These are phyloP conservation scores for Penicillium daleae DNA, from an alignment of 495 filamentous ascomycete species.

Conservation along the genomic window DNA sequence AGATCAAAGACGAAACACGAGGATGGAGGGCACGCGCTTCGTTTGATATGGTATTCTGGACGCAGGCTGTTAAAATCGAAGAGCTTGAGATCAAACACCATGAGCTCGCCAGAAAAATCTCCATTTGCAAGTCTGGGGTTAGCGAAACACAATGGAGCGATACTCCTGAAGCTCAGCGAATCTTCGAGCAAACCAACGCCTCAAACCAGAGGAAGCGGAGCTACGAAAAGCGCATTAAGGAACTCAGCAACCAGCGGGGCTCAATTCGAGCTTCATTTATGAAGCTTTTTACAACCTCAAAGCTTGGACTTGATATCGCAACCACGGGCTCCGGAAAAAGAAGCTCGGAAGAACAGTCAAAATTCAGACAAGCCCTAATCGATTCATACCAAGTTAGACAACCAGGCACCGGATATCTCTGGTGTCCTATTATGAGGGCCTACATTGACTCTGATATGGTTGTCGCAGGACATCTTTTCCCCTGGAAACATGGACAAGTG, in stretches of 20 bases:
- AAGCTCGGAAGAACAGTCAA: too few species aligned
- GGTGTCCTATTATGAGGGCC: constrained; percentile 1
- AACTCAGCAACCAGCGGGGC: not conserved
- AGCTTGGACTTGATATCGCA: too few species aligned
- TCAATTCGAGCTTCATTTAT: not conserved
- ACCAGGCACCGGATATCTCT: not conserved
- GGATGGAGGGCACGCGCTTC: not conserved
- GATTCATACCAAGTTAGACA: not conserved
- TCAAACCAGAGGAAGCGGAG: not conserved
- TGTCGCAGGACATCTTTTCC: constrained; percentile 2
- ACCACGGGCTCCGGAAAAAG: too few species aligned
- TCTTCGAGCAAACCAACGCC: not conserved
- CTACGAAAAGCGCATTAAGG: not conserved
- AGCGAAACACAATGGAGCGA: not conserved
- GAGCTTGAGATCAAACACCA: not conserved
- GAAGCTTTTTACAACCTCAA: not conserved
- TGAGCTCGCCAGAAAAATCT: not conserved
- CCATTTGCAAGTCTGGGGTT: not conserved
- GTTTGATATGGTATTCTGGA: not conserved
- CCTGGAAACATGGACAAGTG: not conserved
- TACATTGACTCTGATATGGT: not conserved
- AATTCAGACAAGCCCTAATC: too few species aligned
- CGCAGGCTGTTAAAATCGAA: not conserved
- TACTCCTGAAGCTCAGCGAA: not conserved
- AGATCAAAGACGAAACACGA: not conserved